phyloP scores from a whole-genome alignment of 371 early-diverging fungal genomes.

The Batkoa obscura region DNA sequence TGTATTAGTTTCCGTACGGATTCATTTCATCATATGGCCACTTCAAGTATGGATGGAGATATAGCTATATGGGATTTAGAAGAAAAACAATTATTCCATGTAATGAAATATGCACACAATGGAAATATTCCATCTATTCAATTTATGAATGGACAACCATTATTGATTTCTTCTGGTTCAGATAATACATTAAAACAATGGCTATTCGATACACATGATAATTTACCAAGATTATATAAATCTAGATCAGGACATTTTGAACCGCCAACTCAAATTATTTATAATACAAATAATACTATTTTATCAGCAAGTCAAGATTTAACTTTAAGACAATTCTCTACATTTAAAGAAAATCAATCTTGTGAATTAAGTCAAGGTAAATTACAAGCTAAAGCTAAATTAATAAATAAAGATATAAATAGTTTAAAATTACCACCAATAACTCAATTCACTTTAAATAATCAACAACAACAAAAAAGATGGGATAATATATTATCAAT shows the following conservation, averaged over 20 bases:
- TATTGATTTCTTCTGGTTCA: conserved; percentile 67
- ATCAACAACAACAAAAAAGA: conserved; percentile 37
- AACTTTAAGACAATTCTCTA: conserved; percentile 56
- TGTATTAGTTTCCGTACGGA: conserved; percentile 70
- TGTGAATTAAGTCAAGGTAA: conserved; percentile 65
- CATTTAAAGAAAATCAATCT: conserved; percentile 64
- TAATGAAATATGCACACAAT: conserved; percentile 66
- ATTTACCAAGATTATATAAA: conserved; percentile 55
- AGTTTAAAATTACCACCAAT: conserved; percentile 53
- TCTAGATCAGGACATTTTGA: conserved; percentile 69
- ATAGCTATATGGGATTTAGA: conserved; percentile 85
- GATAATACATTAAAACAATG: conserved; percentile 92
- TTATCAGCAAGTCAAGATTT: conserved; percentile 70
- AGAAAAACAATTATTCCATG: conserved; percentile 44
- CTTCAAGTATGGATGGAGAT: conserved; percentile 69
- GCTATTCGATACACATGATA: conserved; percentile 76
- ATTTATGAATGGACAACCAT: conserved; percentile 64
- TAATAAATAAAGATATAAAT: conserved; percentile 26
- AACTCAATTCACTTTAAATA: conserved; percentile 43
- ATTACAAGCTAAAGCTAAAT: conserved; percentile 41
- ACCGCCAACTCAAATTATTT: conserved; percentile 62
- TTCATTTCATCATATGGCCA: conserved; percentile 69
- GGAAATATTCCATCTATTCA: conserved; percentile 47
- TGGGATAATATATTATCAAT: conserved; percentile 84
- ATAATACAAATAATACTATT: conserved; percentile 55